Percentiles rank a stretch among this genome's conserved stretches.
phyloP scores from a whole-genome alignment of 257 asterid genomes.

The Cynanchum wilfordii region DNA sequence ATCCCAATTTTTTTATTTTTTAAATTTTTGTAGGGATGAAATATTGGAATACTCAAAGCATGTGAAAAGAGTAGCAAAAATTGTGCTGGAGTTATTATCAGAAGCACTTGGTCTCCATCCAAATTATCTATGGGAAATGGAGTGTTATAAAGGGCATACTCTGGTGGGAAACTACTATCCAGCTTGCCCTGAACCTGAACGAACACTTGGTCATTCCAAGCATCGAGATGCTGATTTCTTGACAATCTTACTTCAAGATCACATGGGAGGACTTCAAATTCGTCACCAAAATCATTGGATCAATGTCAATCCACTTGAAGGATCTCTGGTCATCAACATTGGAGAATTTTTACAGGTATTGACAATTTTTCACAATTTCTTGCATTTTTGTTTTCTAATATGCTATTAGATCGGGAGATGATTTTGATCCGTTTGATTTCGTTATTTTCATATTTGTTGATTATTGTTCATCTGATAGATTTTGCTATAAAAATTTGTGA shows the following conservation, averaged over 20 bases:
- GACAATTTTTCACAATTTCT: too few relatives aligned
- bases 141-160: slow-evolving; percentile 4
- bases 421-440: too few relatives aligned
- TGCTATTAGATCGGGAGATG: too few relatives aligned
- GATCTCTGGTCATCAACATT: not conserved
- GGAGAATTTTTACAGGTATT: slow-evolving; percentile 1
- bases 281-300: not conserved
- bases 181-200: not conserved
- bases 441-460: too few relatives aligned
- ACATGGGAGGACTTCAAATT: not conserved
- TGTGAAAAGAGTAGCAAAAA: not conserved
- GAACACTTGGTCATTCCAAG: not conserved
- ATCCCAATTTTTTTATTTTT: too few relatives aligned
- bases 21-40: too few relatives aligned
- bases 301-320: not conserved
- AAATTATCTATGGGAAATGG: slow-evolving; percentile 1
- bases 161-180: not conserved
- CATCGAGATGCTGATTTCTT: not conserved
- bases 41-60: too few relatives aligned
- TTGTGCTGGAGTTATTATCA: slow-evolving; percentile 8
- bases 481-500: too few relatives aligned
- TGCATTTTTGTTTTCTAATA: too few relatives aligned
- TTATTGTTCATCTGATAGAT: too few relatives aligned
- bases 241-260: not conserved
- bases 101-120: slow-evolving; percentile 14